These are phyloP conservation scores for Thermoascus crustaceus DNA, from an alignment of 2,329 filamentous ascomycete genomes.

Conservation along the genomic window DNA sequence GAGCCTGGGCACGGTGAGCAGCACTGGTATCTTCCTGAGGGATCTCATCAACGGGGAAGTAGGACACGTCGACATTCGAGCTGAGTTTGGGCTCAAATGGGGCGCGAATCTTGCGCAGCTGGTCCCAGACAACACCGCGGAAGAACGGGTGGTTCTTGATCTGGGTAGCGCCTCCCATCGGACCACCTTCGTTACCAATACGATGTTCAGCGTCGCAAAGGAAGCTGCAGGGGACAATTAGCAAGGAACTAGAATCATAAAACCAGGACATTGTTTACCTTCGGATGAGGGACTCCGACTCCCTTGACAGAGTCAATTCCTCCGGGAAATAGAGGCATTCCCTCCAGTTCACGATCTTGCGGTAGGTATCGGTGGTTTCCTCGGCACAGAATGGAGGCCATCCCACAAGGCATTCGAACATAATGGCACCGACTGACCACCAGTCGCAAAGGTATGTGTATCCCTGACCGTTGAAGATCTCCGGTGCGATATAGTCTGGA, in stretches of 20 bases:
- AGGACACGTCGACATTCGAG: constrained; percentile 91
- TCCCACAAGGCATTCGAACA: constrained; percentile 98
- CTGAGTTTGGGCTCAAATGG: constrained; percentile 92
- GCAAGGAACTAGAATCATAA: neutral
- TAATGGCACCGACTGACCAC: constrained; percentile 98
- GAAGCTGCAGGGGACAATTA: constrained; percentile 49
- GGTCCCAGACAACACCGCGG: constrained; percentile 91
- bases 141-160: constrained; percentile 96
- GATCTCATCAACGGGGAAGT: constrained; percentile 98
- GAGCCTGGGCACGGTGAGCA: constrained; percentile 72
- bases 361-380: constrained; percentile 93
- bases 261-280: constrained; percentile 50
- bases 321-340: constrained; percentile 94
- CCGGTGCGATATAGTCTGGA: constrained; percentile 95
- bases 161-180: constrained; percentile 67
- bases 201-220: constrained; percentile 92
- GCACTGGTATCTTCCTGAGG: constrained; percentile 92
- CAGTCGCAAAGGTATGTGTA: constrained; percentile 98
- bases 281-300: constrained; percentile 87
- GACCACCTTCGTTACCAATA: constrained; percentile 59
- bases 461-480: constrained; percentile 94
- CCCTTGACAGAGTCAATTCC: constrained; percentile 77
- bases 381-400: constrained; percentile 99
- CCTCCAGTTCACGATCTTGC: constrained; percentile 98
- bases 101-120: constrained; percentile 81